Evolutionary conservation across 352 stramenopile species (phyloP).

Genomic region (Phytophthora pluvialis): DNA sequence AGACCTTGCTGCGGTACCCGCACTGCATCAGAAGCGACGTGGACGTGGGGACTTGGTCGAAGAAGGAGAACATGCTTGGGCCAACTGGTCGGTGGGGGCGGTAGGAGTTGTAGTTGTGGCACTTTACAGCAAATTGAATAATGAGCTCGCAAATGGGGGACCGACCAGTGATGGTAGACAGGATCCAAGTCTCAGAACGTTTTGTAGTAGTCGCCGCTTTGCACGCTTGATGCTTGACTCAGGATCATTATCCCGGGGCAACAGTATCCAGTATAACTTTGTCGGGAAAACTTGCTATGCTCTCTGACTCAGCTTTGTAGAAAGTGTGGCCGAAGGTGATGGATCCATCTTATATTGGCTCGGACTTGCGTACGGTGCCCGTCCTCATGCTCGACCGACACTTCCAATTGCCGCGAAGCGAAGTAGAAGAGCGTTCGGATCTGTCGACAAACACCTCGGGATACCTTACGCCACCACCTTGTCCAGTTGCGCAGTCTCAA

Average conservation of each 20-base stretch:
- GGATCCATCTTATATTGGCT: slow-evolving; percentile 11
- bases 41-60: slow-evolving; percentile 25
- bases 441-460: no score
- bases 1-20: slow-evolving; percentile 63
- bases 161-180: not conserved
- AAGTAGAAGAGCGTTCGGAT: no score
- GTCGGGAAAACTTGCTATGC: not conserved
- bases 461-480: no score
- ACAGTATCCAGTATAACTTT: not conserved
- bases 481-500: no score
- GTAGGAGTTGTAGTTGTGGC: slow-evolving; percentile 14
- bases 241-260: slow-evolving; percentile 2
- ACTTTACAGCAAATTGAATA: slow-evolving; percentile 22
- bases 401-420: no score
- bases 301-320: not conserved
- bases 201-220: not conserved
- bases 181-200: not conserved
- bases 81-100: not conserved
- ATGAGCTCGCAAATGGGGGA: slow-evolving; percentile 1
- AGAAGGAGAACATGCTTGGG: slow-evolving; percentile 21
- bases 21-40: slow-evolving; percentile 33
- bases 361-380: not conserved
- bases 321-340: not conserved
- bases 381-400: not conserved
- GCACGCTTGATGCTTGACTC: not conserved